phyloP scores from a whole-genome alignment of 306 rosid species.

The Crataegus laevigata region DNA sequence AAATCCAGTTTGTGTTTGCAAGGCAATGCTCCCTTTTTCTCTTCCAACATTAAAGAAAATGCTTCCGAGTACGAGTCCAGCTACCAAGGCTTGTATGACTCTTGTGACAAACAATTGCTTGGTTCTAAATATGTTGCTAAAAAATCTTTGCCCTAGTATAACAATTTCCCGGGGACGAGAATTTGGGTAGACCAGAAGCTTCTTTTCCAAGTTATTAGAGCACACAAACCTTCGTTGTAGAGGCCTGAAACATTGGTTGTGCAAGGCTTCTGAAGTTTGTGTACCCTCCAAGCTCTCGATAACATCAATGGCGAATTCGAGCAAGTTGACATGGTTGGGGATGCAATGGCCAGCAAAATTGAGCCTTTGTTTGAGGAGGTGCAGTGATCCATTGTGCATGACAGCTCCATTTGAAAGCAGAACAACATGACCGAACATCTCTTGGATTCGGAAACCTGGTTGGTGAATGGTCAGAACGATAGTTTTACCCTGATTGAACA shows the following conservation, averaged over 20 bases:
- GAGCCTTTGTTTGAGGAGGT: constrained; percentile 66
- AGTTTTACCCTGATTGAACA: constrained; percentile 65
- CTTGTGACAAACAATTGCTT: constrained; percentile 57
- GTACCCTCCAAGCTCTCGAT: constrained; percentile 46
- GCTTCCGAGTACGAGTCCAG: constrained; percentile 43
- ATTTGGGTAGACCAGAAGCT: constrained; percentile 38
- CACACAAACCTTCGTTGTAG: constrained; percentile 7
- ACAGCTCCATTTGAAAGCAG: constrained; percentile 71
- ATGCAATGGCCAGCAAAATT: constrained; percentile 43
- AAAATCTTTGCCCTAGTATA: constrained; percentile 79
- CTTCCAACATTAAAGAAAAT: constrained; percentile 38
- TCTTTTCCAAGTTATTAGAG: constrained; percentile 28
- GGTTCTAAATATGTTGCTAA: constrained; percentile 80
- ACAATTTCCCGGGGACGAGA: constrained; percentile 44
- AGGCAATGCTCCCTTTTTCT: constrained; percentile 14
- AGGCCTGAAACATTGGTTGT: constrained; percentile 23
- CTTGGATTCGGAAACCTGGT: constrained; percentile 82
- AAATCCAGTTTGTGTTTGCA: constrained; percentile 44
- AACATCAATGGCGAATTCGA: constrained; percentile 76
- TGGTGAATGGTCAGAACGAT: constrained; percentile 82
- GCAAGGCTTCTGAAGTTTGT: constrained; percentile 44
- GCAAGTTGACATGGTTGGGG: constrained; percentile 76
- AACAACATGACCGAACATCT: constrained; percentile 54
- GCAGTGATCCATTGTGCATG: constrained; percentile 68
- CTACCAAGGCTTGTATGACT: constrained; percentile 43